Evolutionary conservation across 805 yeast species (phyloP).

Genomic region (Kregervanrija fluxuum): DNA sequence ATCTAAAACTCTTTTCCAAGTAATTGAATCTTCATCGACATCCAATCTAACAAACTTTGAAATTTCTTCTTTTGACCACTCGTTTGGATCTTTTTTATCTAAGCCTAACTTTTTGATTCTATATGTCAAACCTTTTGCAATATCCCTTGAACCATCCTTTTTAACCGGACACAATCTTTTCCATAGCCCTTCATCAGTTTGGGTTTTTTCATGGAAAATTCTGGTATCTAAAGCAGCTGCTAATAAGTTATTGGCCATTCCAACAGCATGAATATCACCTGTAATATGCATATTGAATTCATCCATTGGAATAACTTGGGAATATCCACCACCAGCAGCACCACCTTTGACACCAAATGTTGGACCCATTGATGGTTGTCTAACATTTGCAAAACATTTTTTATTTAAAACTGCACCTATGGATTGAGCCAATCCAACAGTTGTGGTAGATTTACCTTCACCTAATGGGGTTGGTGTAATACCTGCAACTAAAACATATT

Average conservation of each 20-base stretch:
- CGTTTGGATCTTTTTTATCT: constrained; percentile 69
- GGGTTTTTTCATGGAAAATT: constrained; percentile 90
- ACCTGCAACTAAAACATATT: constrained; percentile 90
- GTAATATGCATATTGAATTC: constrained; percentile 96
- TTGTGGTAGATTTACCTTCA: constrained; percentile 95
- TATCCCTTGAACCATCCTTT: constrained; percentile 64
- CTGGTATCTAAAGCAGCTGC: constrained; percentile 97
- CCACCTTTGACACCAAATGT: constrained; percentile 99
- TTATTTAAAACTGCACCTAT: constrained; percentile 82
- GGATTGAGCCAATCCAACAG: constrained; percentile 95
- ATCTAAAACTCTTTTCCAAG: constrained; percentile 91
- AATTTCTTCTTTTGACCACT: constrained; percentile 71
- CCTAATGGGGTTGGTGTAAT: constrained; percentile 98
- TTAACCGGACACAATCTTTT: constrained; percentile 81
- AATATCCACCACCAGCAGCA: constrained; percentile 98
- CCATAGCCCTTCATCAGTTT: constrained; percentile 69
- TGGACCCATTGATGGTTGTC: constrained; percentile 99
- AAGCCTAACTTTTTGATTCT: constrained; percentile 81
- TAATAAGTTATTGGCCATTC: constrained; percentile 85
- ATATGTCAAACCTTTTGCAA: constrained; percentile 71
- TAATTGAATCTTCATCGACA: constrained; percentile 83
- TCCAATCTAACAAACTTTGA: constrained; percentile 72
- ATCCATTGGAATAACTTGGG: constrained; percentile 98
- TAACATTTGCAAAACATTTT: constrained; percentile 85
- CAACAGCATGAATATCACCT: constrained; percentile 95